Conservation (phyloP, 352 stramenopile genomes). For the Blastocystis sp. region DNA sequence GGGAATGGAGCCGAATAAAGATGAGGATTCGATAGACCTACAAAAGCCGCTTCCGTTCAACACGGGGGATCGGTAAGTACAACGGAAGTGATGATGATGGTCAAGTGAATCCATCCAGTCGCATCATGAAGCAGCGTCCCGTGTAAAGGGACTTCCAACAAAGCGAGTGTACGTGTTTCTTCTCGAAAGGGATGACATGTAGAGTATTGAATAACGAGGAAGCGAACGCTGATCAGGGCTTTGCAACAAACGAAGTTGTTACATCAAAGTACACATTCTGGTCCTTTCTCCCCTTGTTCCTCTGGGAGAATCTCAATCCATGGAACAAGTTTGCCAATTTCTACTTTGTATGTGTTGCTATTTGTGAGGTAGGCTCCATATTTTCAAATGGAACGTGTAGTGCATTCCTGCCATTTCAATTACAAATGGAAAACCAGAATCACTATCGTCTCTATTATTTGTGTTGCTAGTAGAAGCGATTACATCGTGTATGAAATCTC, state of each 20-base stretch:
- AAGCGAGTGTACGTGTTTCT: not conserved
- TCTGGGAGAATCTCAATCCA: conserved; percentile 64
- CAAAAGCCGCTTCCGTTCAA: conserved; percentile 17
- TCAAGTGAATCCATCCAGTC: not conserved
- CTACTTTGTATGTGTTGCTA: conserved; percentile 38
- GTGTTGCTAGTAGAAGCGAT: conserved; percentile 78
- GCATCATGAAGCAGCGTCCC: not conserved
- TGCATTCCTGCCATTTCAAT: conserved; percentile 78
- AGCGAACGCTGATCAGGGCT: conserved; percentile 66
- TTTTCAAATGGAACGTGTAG: conserved; percentile 59
- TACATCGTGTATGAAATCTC: conserved; percentile 60
- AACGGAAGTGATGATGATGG: not conserved
- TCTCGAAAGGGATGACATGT: no score
- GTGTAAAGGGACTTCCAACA: not conserved
- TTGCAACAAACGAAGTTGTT: conserved; percentile 71
- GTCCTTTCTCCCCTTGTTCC: conserved; percentile 73
- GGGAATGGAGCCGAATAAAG: not conserved
- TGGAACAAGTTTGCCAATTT: conserved; percentile 34
- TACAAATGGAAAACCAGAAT: conserved; percentile 73
- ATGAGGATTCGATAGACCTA: not conserved
- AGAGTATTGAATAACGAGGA: conserved; percentile 65
- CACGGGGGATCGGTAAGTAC: not conserved
- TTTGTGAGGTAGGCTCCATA: not conserved
- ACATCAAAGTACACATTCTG: conserved; percentile 76
- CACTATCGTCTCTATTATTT: conserved; percentile 73